Evolutionary conservation across 2,329 filamentous ascomycete genomes (phyloP).

Genomic region (Blastomyces silverae): DNA sequence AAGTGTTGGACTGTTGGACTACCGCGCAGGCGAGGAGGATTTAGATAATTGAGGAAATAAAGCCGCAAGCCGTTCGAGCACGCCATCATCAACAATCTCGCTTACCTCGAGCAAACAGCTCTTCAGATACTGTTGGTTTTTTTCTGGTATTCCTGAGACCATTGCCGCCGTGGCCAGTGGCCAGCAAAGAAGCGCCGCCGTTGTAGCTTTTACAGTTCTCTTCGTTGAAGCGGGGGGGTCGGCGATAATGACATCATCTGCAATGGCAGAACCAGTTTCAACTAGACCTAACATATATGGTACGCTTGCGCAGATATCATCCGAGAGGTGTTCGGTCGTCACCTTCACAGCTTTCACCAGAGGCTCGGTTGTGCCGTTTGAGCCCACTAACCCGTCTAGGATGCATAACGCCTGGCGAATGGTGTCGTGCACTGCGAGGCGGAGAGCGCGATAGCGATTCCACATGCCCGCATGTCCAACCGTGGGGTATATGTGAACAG

Average conservation of each 20-base stretch:
- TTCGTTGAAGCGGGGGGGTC: not conserved
- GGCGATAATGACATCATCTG: not conserved
- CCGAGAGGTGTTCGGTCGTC: not conserved
- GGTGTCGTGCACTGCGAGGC: conserved; percentile 2
- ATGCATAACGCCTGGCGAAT: not conserved
- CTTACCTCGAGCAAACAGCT: conserved; percentile 6
- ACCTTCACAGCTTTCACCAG: not conserved
- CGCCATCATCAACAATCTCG: conserved; percentile 7
- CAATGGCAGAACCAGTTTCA: not conserved
- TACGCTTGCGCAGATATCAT: conserved; percentile 7
- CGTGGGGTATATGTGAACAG: conserved; percentile 8
- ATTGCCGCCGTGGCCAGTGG: conserved; percentile 7
- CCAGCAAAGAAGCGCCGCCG: conserved; percentile 6
- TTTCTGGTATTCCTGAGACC: not conserved
- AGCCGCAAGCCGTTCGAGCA: conserved; percentile 9
- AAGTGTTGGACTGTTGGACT: no score
- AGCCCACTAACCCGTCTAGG: not conserved
- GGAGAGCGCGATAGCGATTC: conserved; percentile 11
- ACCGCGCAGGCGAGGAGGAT: not conserved
- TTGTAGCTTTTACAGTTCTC: conserved; percentile 2
- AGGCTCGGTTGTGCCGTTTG: not conserved
- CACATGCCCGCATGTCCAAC: conserved; percentile 9
- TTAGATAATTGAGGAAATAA: not conserved
- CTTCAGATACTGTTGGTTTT: not conserved
- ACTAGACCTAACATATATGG: conserved; percentile 3